These are phyloP conservation scores for Linum tenue DNA, from an alignment of 345 rosid species.

Conservation along the genomic window DNA sequence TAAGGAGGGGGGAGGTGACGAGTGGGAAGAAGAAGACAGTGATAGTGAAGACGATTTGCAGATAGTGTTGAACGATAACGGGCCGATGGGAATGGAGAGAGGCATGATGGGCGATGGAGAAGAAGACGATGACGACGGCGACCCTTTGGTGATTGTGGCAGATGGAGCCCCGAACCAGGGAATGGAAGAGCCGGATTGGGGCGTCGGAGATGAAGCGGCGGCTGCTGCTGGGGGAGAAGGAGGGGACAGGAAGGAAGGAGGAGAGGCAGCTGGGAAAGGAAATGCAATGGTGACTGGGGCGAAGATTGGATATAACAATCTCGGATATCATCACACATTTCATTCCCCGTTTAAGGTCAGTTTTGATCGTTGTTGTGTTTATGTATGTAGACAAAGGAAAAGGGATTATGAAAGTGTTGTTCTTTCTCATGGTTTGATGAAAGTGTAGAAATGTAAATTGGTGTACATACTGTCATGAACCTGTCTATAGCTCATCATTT, in stretches of 20 bases:
- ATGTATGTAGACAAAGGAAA: slow-evolving; percentile 8
- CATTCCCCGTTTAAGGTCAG: slow-evolving; percentile 99
- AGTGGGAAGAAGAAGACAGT: slow-evolving; percentile 49
- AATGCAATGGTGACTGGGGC: slow-evolving; percentile 19
- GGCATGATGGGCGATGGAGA: slow-evolving; percentile 32
- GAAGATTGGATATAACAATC: slow-evolving; percentile 73
- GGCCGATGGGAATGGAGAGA: slow-evolving; percentile 44
- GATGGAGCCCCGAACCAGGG: slow-evolving; percentile 50
- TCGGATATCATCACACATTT: slow-evolving; percentile 79
- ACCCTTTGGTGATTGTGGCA: slow-evolving; percentile 65
- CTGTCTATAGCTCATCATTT: not conserved
- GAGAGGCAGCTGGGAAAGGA: slow-evolving; percentile 29
- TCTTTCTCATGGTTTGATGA: not conserved
- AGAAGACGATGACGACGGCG: slow-evolving; percentile 74
- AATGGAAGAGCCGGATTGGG: slow-evolving; percentile 62
- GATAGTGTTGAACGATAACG: slow-evolving; percentile 78
- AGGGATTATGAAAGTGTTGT: slow-evolving; percentile 8
- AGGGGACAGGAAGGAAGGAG: slow-evolving; percentile 49
- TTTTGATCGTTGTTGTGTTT: slow-evolving; percentile 27
- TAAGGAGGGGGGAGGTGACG: slow-evolving; percentile 37
- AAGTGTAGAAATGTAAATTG: slow-evolving; percentile 11
- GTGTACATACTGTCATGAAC: slow-evolving; percentile 12
- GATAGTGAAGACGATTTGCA: slow-evolving; percentile 97
- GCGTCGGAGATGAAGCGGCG: slow-evolving; percentile 32
- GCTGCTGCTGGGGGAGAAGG: slow-evolving; percentile 26